These are phyloP conservation scores for Closterium sp. DNA, from an alignment of 139 green algal species.

Conservation along the genomic window DNA sequence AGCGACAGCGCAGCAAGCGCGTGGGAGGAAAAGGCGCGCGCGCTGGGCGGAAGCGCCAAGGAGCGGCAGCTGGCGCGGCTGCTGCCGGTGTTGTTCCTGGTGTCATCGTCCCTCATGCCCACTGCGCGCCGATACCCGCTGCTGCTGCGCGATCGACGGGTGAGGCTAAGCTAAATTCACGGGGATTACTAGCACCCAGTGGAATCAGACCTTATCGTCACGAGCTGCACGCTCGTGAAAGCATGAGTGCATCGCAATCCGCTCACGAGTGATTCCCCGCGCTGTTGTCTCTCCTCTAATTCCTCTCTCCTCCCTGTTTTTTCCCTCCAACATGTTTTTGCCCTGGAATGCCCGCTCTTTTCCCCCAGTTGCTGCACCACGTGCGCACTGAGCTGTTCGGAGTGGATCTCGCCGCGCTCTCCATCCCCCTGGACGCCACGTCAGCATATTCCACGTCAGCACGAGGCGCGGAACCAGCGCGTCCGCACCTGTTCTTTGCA, in stretches of 20 bases:
- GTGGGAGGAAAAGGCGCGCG: neutral
- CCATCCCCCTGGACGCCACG: neutral
- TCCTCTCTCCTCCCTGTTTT: no score
- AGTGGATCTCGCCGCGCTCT: neutral
- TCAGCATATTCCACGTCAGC: neutral
- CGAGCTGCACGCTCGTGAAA: no score
- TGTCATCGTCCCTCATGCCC: neutral
- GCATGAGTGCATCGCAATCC: no score
- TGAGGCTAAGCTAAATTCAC: neutral
- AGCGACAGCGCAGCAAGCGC: no score
- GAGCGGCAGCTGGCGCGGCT: neutral
- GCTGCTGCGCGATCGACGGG: neutral
- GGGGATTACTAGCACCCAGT: no score
- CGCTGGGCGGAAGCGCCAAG: neutral
- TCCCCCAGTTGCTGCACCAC: neutral
- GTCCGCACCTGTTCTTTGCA: neutral
- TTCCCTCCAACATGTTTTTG: no score
- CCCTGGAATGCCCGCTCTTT: no score
- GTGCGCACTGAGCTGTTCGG: neutral
- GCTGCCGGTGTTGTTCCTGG: neutral
- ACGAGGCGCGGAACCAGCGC: neutral
- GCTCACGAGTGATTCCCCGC: no score
- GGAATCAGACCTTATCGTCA: no score
- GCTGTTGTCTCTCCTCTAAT: no score
- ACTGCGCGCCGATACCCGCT: neutral